Percentiles rank a stretch among this genome's conserved stretches.
Conservation (phyloP, 2,329 filamentous ascomycete genomes). For the Acrocalymma vagum region DNA sequence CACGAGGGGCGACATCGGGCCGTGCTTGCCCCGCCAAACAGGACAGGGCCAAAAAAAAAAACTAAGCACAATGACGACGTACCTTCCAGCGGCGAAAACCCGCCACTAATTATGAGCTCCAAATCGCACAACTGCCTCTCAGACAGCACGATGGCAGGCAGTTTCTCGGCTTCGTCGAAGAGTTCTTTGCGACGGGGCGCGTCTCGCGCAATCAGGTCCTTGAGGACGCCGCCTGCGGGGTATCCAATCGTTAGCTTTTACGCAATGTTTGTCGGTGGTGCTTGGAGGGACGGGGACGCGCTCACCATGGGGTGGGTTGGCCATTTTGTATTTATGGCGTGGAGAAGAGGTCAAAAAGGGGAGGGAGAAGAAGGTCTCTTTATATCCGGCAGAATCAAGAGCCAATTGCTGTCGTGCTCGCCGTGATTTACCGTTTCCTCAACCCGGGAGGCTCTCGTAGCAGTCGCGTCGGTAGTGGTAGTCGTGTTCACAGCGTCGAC, state of each 20-base stretch:
- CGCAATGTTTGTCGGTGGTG: not conserved
- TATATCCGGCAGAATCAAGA: constrained; percentile 16
- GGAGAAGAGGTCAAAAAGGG: constrained; percentile 9
- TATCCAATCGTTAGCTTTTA: constrained; percentile 26
- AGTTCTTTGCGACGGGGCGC: constrained; percentile 82
- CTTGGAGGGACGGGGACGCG: constrained; percentile 1
- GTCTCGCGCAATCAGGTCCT: constrained; percentile 97
- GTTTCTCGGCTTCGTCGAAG: constrained; percentile 80
- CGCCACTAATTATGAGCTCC: constrained; percentile 95
- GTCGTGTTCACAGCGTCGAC: too few species aligned
- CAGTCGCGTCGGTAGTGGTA: too few species aligned
- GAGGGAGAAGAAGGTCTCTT: constrained; percentile 10
- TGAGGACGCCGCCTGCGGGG: constrained; percentile 81
- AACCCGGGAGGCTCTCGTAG: too few species aligned
- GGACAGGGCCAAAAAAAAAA: constrained; percentile 4
- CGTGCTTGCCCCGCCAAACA: constrained; percentile 8
- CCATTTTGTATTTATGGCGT: constrained; percentile 48
- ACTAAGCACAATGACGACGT: constrained; percentile 47
- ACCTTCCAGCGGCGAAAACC: constrained; percentile 98
- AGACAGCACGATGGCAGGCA: constrained; percentile 83
- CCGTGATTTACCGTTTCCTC: too few species aligned
- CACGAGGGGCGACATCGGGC: constrained; percentile 29
- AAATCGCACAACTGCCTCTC: constrained; percentile 98
- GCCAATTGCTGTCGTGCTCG: constrained; percentile 7
- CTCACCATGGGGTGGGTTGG: constrained; percentile 61